These are phyloP conservation scores for Nothophaeocryptopus gaeumannii DNA, from an alignment of 2,329 filamentous ascomycete genomes.

Conservation along the genomic window DNA sequence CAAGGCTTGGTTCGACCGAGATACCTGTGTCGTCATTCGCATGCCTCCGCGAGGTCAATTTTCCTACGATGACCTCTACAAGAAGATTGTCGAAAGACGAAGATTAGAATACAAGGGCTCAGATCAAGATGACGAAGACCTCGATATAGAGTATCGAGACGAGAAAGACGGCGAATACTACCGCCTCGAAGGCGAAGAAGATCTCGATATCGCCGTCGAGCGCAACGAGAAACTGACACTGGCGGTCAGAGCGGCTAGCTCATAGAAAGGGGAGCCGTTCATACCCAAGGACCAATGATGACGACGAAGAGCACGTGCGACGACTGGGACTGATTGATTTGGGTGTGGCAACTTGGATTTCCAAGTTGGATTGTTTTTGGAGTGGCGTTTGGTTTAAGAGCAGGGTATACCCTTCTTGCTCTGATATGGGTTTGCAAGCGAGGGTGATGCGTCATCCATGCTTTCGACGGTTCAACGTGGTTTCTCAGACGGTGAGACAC, in stretches of 20 bases:
- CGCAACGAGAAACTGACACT: conserved; percentile 85
- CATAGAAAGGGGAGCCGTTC: too few relatives aligned
- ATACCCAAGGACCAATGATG: too few relatives aligned
- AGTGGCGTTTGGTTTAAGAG: too few relatives aligned
- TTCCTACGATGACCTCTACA: conserved; percentile 70
- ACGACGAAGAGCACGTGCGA: too few relatives aligned
- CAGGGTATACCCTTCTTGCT: too few relatives aligned
- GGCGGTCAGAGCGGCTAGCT: conserved; percentile 36
- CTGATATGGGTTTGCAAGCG: too few relatives aligned
- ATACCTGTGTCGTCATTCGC: conserved; percentile 86
- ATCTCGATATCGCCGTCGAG: conserved; percentile 75
- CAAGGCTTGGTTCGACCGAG: conserved; percentile 83
- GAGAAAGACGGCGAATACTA: conserved; percentile 74
- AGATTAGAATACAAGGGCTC: conserved; percentile 57
- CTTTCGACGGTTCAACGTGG: too few relatives aligned
- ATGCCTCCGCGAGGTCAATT: conserved; percentile 70
- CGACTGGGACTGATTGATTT: too few relatives aligned
- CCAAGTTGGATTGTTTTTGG: too few relatives aligned
- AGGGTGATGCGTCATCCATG: too few relatives aligned
- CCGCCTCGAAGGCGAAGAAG: conserved; percentile 72
- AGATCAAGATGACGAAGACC: conserved; percentile 45
- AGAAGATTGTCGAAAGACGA: conserved; percentile 80
- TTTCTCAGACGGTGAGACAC: too few relatives aligned
- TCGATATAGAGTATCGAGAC: conserved; percentile 82
- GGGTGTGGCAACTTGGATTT: too few relatives aligned